phyloP scores from a whole-genome alignment of 768 basidiomycete species.

The Gloeophyllum trabeum region DNA sequence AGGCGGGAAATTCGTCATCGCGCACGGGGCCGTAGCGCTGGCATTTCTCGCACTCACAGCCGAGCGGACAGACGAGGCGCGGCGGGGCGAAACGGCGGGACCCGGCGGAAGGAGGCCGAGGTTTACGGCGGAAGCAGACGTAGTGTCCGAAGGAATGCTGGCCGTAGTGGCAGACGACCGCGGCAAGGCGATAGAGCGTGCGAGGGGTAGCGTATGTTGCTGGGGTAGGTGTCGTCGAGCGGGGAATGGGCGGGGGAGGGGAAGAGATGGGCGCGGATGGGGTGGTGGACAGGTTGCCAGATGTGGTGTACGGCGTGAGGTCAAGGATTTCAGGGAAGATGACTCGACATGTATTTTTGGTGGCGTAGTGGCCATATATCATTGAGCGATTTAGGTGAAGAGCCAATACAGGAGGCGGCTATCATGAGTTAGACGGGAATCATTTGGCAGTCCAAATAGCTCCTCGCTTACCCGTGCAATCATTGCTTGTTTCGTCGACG shows the following conservation, averaged over 20 bases:
- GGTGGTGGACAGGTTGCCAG: constrained; percentile 59
- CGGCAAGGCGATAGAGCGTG: constrained; percentile 76
- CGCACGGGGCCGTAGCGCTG: constrained; percentile 40
- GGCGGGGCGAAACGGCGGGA: constrained; percentile 28
- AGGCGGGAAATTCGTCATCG: constrained; percentile 34
- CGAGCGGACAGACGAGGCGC: constrained; percentile 27
- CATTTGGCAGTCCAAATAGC: background rate
- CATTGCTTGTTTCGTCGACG: constrained; percentile 88
- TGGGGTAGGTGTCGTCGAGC: constrained; percentile 47
- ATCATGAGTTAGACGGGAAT: constrained; percentile 1
- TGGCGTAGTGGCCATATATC: constrained; percentile 61
- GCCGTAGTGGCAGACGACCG: constrained; percentile 89
- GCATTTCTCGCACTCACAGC: constrained; percentile 37
- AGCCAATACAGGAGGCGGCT: constrained; percentile 81
- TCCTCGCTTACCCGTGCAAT: constrained; percentile 60
- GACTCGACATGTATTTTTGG: constrained; percentile 79
- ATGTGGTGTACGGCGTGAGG: constrained; percentile 80
- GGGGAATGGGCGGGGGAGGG: constrained; percentile 30
- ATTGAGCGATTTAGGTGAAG: constrained; percentile 90
- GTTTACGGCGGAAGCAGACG: constrained; percentile 82
- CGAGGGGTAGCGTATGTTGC: constrained; percentile 38
- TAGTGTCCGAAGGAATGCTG: constrained; percentile 93
- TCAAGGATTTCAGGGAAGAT: constrained; percentile 84
- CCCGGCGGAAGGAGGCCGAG: constrained; percentile 32
- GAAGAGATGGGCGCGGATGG: constrained; percentile 66